Evolutionary conservation across 495 filamentous ascomycete species (phyloP).

Genomic region (Immersiella caudata): DNA sequence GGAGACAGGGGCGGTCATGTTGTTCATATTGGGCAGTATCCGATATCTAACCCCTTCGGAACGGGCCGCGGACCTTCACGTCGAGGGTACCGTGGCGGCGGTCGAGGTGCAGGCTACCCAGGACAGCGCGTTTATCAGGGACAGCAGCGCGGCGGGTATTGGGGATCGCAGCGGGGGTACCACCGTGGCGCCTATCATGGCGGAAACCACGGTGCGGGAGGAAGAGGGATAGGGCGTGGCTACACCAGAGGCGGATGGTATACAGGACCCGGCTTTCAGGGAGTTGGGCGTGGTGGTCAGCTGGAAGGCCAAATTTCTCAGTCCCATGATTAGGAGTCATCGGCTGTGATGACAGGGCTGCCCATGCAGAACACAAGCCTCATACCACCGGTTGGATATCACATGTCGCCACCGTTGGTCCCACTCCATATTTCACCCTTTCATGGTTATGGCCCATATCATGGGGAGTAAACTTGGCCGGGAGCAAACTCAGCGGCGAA

Average conservation of each 20-base stretch:
- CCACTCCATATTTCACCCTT: too few species aligned
- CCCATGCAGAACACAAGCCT: not conserved
- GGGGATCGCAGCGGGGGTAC: not conserved
- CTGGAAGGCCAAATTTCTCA: not conserved
- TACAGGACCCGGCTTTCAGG: not conserved
- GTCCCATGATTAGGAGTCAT: not conserved
- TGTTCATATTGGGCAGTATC: not conserved
- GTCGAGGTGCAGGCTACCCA: not conserved
- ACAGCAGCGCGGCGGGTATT: slow-evolving; percentile 19
- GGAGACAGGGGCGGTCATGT: not conserved
- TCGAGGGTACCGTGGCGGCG: not conserved
- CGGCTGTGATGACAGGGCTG: not conserved
- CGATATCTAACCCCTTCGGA: not conserved
- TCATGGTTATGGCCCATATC: too few species aligned
- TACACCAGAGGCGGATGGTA: not conserved
- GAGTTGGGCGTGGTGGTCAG: not conserved
- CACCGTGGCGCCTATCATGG: not conserved
- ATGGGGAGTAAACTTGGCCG: too few species aligned
- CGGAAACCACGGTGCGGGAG: not conserved
- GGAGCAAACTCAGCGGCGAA: too few species aligned
- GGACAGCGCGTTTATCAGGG: not conserved
- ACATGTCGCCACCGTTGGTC: not conserved
- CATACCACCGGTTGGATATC: not conserved
- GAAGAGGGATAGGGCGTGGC: not conserved
- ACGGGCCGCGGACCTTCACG: not conserved